Percentiles rank a stretch among this genome's conserved stretches.
phyloP scores from a whole-genome alignment of 768 basidiomycete species.

The Chalciporus piperatus region DNA sequence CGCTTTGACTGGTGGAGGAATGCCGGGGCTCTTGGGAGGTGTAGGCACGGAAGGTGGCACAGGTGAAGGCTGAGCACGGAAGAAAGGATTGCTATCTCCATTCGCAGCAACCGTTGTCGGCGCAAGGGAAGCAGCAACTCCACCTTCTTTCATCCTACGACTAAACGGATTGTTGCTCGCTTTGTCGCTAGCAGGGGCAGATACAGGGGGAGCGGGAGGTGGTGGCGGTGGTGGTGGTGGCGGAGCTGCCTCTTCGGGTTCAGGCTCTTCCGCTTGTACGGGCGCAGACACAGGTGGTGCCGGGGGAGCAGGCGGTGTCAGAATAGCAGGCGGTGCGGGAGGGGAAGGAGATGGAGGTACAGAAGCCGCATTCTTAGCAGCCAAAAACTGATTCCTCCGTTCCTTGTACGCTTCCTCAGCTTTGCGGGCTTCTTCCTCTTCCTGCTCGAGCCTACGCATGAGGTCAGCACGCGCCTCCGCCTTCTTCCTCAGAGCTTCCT shows the following conservation, averaged over 20 bases:
- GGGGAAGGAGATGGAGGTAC: conserved; percentile 28
- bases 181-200: conserved; percentile 40
- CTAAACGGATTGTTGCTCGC: conserved; percentile 80
- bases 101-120: conserved; percentile 29
- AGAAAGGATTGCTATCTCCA: conserved; percentile 75
- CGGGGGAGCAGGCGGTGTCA: conserved; percentile 36
- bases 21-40: conserved; percentile 32
- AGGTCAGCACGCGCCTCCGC: conserved; percentile 69
- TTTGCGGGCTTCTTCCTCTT: conserved; percentile 54
- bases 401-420: conserved; percentile 42
- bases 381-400: conserved; percentile 33
- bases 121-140: conserved; percentile 26
- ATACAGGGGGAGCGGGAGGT: conserved; percentile 29
- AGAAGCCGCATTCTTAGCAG: conserved; percentile 32
- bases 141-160: conserved; percentile 54
- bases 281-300: conserved; percentile 28
- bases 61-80: conserved; percentile 44
- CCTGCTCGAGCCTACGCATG: conserved; percentile 66
- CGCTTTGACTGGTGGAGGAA: conserved; percentile 50
- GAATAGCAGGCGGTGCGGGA: conserved; percentile 37
- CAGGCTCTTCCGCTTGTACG: conserved; percentile 9
- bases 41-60: too few species aligned
- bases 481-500: conserved; percentile 69
- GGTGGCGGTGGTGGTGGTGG: conserved; percentile 32
- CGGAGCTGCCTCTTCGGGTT: conserved; percentile 24